Evolutionary conservation across 352 stramenopile genomes (phyloP).

Genomic region (Phytophthora pisi): DNA sequence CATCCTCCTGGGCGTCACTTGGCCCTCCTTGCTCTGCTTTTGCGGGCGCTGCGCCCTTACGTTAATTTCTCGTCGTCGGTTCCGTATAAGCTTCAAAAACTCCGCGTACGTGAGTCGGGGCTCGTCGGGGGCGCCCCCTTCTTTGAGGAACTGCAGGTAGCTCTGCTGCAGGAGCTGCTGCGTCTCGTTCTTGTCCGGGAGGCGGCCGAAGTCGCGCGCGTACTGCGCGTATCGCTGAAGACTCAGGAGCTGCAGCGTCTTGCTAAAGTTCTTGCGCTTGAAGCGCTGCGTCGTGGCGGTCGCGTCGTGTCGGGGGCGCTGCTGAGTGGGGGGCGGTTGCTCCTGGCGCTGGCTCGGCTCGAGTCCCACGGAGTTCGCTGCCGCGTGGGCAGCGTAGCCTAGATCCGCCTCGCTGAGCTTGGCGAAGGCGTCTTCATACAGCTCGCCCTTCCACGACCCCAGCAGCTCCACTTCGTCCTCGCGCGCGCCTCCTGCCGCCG

Average conservation of each 20-base stretch:
- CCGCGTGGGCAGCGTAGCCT: conserved; percentile 19
- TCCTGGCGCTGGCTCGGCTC: conserved; percentile 24
- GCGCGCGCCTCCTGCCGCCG: conserved; percentile 8
- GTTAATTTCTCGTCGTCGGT: conserved; percentile 66
- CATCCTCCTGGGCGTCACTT: conserved; percentile 10
- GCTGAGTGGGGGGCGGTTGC: not conserved
- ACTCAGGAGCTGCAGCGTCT: conserved; percentile 64
- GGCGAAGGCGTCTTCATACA: conserved; percentile 52
- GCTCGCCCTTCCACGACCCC: conserved; percentile 53
- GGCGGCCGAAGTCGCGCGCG: conserved; percentile 34
- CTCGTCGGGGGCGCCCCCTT: conserved; percentile 53
- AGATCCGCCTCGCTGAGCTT: conserved; percentile 47
- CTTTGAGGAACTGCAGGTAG: conserved; percentile 59
- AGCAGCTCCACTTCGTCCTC: conserved; percentile 54
- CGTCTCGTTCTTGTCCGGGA: conserved; percentile 57
- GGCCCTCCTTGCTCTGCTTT: conserved; percentile 15
- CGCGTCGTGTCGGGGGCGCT: conserved; percentile 7
- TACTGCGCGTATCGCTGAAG: conserved; percentile 63
- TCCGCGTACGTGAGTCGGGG: conserved; percentile 53
- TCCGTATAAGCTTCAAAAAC: conserved; percentile 77
- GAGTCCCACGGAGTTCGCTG: conserved; percentile 6
- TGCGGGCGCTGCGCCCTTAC: conserved; percentile 34
- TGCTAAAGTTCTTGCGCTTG: conserved; percentile 80
- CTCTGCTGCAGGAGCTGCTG: conserved; percentile 57
- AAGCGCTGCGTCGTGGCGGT: conserved; percentile 22